A percentile compares a stretch with the other conserved stretches of the same genome.
Conservation (phyloP, 495 filamentous ascomycete genomes). For the Daldinia childiae region DNA sequence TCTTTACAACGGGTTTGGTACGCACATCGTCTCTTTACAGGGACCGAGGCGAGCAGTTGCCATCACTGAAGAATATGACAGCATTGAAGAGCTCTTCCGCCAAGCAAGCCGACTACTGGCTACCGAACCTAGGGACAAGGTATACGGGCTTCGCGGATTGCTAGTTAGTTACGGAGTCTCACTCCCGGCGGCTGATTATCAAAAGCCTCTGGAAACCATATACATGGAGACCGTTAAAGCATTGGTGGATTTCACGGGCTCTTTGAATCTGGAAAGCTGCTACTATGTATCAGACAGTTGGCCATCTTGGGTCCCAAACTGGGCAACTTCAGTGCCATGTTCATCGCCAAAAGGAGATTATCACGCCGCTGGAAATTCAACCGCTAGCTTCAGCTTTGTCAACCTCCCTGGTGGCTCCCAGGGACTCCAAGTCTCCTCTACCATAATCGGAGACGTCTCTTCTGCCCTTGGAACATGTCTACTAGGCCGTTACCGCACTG, state of each 20-base stretch:
- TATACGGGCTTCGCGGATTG: conserved; percentile 5
- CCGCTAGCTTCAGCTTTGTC: background rate
- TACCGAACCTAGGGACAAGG: conserved; percentile 6
- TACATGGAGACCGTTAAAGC: conserved; percentile 1
- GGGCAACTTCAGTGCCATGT: background rate
- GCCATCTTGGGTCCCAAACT: conserved; percentile 7
- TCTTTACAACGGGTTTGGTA: background rate
- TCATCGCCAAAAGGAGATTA: conserved; percentile 2
- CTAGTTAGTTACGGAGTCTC: conserved; percentile 12
- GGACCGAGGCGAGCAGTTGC: conserved; percentile 1
- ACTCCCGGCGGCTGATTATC: background rate
- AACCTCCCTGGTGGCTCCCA: background rate
- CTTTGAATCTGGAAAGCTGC: conserved; percentile 1
- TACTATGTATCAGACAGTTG: background rate
- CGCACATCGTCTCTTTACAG: background rate
- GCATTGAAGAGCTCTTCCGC: conserved; percentile 16
- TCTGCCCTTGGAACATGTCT: background rate
- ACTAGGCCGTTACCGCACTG: background rate
- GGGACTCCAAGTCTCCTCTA: background rate
- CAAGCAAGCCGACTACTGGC: background rate
- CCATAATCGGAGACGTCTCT: background rate
- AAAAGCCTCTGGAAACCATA: conserved; percentile 1
- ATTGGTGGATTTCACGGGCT: background rate
- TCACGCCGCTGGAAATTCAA: background rate
- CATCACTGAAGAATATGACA: conserved; percentile 16